These are phyloP conservation scores for Mortierella sp. DNA, from an alignment of 371 early-diverging fungal species.

Conservation along the genomic window DNA sequence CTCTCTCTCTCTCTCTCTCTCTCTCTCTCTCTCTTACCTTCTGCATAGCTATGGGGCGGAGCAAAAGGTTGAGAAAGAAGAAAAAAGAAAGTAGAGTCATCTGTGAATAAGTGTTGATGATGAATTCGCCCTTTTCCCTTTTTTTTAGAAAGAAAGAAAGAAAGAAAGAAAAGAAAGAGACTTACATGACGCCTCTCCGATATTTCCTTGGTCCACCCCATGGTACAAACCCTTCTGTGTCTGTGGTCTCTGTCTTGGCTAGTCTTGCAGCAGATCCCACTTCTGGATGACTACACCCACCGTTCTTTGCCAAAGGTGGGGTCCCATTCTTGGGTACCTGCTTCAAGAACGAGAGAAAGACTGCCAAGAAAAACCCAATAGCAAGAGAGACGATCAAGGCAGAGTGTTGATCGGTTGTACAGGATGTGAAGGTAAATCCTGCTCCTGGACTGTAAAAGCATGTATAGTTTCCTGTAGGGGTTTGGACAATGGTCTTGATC, in stretches of 20 bases:
- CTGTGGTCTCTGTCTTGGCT: neutral
- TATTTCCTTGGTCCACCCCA: constrained; percentile 11
- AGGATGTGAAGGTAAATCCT: constrained; percentile 24
- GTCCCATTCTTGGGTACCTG: constrained; percentile 36
- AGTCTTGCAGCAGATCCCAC: neutral
- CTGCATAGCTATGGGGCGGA: constrained; percentile 22
- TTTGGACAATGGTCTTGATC: constrained; percentile 30
- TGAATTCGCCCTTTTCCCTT: no score
- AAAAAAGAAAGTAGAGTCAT: neutral
- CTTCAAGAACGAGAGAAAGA: constrained; percentile 46
- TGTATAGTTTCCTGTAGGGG: constrained; percentile 25
- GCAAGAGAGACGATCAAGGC: constrained; percentile 34
- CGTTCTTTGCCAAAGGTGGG: constrained; percentile 20
- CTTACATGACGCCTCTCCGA: constrained; percentile 37
- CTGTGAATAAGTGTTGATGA: neutral
- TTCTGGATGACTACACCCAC: constrained; percentile 3
- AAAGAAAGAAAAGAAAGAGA: neutral
- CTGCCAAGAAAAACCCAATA: constrained; percentile 47
- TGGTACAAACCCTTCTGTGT: neutral
- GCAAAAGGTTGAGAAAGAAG: neutral
- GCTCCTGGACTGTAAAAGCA: constrained; percentile 30
- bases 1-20: no score
- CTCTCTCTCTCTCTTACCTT: constrained; percentile 29
- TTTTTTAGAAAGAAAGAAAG: neutral
- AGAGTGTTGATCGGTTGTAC: constrained; percentile 32